phyloP scores from a whole-genome alignment of 805 yeast genomes.

The Saccharomycopsis babjevae region DNA sequence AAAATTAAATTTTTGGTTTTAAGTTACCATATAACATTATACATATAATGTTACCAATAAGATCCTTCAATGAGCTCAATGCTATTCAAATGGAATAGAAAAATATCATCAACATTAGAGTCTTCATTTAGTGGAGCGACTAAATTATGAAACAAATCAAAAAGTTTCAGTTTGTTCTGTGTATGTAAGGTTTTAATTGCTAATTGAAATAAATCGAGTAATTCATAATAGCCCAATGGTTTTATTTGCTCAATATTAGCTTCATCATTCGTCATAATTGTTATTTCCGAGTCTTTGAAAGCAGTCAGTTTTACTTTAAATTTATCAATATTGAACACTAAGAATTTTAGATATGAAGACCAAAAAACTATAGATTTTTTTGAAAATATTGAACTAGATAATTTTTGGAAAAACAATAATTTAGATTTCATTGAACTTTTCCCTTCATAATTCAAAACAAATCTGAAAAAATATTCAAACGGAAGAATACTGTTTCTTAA shows the following conservation, averaged over 20 bases:
- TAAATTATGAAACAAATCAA: background rate
- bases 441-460: constrained; percentile 29
- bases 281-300: background rate
- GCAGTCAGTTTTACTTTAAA: background rate
- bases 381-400: constrained; percentile 18
- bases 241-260: background rate
- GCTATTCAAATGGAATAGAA: background rate
- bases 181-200: background rate
- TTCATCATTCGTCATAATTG: background rate
- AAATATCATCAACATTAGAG: background rate
- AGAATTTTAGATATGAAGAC: constrained; percentile 8
- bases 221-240: background rate
- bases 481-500: background rate
- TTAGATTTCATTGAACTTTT: constrained; percentile 27
- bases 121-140: background rate
- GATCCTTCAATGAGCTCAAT: background rate
- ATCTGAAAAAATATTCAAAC: constrained; percentile 25
- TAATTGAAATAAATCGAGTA: background rate
- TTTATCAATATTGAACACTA: constrained; percentile 7
- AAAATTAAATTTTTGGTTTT: no score
- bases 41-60: background rate
- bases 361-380: constrained; percentile 21
- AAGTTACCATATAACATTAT: background rate
- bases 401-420: constrained; percentile 24
- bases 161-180: background rate